Evolutionary conservation across 164 flowering plant genomes (phyloP).

Genomic region (Kalanchoe fedtschenkoi): DNA sequence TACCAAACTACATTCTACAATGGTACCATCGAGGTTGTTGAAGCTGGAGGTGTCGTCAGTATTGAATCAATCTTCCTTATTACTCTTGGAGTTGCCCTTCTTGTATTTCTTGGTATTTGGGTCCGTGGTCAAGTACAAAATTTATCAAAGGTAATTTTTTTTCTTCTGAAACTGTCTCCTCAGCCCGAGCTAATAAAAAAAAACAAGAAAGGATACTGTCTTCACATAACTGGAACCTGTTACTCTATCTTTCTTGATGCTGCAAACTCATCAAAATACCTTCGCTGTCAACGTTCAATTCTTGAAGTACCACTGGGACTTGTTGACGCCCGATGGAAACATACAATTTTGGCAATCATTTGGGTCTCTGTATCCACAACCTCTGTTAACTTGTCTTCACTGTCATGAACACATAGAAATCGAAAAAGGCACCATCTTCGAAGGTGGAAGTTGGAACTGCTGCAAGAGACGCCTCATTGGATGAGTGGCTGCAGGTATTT

Average conservation of each 20-base stretch:
- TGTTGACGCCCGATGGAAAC: not conserved
- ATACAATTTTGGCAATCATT: conserved; percentile 41
- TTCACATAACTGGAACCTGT: too few relatives aligned
- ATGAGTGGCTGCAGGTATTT: conserved; percentile 1
- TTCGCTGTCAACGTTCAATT: too few relatives aligned
- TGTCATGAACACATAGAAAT: not conserved
- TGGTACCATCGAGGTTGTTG: conserved; percentile 92
- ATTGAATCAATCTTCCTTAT: conserved; percentile 77
- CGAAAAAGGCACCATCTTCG: not conserved
- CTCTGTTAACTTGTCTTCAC: conserved; percentile 49
- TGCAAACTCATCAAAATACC: too few relatives aligned
- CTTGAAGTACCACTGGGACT: too few relatives aligned
- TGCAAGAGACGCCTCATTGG: not conserved
- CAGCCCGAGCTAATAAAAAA: not conserved
- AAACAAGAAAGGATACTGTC: too few relatives aligned
- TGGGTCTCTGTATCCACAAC: conserved; percentile 51
- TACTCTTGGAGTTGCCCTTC: conserved; percentile 62
- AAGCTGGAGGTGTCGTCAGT: conserved; percentile 63
- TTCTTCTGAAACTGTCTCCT: not conserved
- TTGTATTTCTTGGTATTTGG: conserved; percentile 64
- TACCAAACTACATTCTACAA: conserved; percentile 76
- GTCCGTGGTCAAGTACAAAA: conserved; percentile 51
- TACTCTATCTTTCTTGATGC: too few relatives aligned
- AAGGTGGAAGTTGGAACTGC: conserved; percentile 13
- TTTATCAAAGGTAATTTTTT: conserved; percentile 57